Conservation (phyloP, 805 yeast species). For the Crinitomyces ghanaensis region DNA sequence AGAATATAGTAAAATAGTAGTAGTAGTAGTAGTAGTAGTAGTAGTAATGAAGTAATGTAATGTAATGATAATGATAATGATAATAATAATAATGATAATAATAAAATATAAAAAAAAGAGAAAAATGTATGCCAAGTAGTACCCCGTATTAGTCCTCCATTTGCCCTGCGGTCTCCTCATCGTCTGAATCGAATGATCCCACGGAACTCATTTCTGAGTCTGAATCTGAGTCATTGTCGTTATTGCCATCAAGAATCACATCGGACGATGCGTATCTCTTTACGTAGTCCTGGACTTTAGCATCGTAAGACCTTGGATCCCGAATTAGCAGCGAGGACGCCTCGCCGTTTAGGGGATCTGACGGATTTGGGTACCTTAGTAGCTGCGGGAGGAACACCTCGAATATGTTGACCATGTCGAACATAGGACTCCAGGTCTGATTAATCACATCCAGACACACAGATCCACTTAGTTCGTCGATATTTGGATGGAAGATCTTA, state of each 20-base stretch:
- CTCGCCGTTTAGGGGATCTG: slow-evolving; percentile 86
- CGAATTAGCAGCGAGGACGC: slow-evolving; percentile 72
- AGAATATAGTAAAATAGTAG: not conserved
- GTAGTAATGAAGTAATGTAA: not conserved
- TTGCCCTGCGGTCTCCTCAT: slow-evolving; percentile 30
- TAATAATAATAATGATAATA: no score
- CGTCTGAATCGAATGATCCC: slow-evolving; percentile 30
- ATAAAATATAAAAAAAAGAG: no score
- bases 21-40: not conserved
- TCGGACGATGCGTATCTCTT: slow-evolving; percentile 49
- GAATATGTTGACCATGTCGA: slow-evolving; percentile 75
- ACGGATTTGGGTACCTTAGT: slow-evolving; percentile 82
- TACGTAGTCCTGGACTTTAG: slow-evolving; percentile 58
- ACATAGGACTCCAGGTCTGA: slow-evolving; percentile 98
- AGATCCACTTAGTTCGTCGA: slow-evolving; percentile 78
- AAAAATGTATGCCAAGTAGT: no score
- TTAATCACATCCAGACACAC: slow-evolving; percentile 94
- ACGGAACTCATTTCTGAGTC: slow-evolving; percentile 32
- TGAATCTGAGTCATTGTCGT: slow-evolving; percentile 25
- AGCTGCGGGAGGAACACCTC: slow-evolving; percentile 90
- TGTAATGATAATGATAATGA: not conserved
- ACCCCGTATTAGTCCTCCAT: slow-evolving; percentile 26
- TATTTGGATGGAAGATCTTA: slow-evolving; percentile 89
- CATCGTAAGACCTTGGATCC: slow-evolving; percentile 54
- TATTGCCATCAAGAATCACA: slow-evolving; percentile 39